Percentiles rank a stretch among this genome's conserved stretches.
Conservation (phyloP, 495 filamentous ascomycete species). For the Thermochaetoides thermophila region DNA sequence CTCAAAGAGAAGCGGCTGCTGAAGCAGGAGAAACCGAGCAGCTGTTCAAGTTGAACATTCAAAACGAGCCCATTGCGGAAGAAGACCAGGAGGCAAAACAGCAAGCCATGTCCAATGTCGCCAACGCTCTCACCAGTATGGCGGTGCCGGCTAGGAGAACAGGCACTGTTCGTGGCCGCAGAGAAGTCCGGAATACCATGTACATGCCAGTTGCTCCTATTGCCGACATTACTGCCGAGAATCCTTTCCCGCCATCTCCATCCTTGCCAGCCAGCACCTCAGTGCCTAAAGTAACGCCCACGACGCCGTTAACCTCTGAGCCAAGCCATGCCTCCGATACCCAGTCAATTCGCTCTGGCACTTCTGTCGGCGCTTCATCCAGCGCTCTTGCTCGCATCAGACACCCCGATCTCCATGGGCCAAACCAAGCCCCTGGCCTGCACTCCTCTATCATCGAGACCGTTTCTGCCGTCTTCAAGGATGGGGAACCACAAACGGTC, state of each 20-base stretch:
- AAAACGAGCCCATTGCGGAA: slow-evolving; percentile 83
- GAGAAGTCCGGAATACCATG: slow-evolving; percentile 82
- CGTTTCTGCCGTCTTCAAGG: slow-evolving; percentile 68
- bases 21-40: slow-evolving; percentile 47
- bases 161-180: slow-evolving; percentile 71
- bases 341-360: slow-evolving; percentile 77
- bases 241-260: slow-evolving; percentile 32
- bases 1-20: slow-evolving; percentile 53
- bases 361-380: slow-evolving; percentile 44
- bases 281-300: slow-evolving; percentile 24
- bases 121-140: slow-evolving; percentile 55
- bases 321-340: slow-evolving; percentile 60
- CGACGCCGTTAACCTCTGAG: slow-evolving; percentile 33
- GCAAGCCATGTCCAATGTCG: slow-evolving; percentile 77
- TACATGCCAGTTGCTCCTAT: slow-evolving; percentile 45
- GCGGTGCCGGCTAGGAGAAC: slow-evolving; percentile 47
- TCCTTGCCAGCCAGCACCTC: slow-evolving; percentile 21
- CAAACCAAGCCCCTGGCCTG: slow-evolving; percentile 58
- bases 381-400: slow-evolving; percentile 40
- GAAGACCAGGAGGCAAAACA: slow-evolving; percentile 74
- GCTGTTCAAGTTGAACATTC: slow-evolving; percentile 80
- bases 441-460: slow-evolving; percentile 89
- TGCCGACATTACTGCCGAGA: slow-evolving; percentile 25
- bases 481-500: slow-evolving; percentile 52
- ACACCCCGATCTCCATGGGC: slow-evolving; percentile 67